Conservation (phyloP, 176 grass and related monocot genomes). For the Cenchrus americanus region DNA sequence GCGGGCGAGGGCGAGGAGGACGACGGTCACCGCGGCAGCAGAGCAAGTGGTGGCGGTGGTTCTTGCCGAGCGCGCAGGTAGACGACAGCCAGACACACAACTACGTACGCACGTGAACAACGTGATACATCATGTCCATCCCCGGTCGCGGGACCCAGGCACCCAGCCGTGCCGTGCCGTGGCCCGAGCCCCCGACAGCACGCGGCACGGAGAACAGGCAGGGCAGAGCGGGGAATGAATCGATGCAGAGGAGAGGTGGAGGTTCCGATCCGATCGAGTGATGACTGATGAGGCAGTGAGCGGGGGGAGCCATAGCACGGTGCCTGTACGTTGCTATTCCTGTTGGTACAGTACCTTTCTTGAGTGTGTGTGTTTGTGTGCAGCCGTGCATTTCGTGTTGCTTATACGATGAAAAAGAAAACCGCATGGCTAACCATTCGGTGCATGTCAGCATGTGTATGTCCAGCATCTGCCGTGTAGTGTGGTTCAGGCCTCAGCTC, state of each 20-base stretch:
- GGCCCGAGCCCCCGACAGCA: neutral
- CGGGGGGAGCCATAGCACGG: neutral
- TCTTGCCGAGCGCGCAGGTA: neutral
- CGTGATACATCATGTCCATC: neutral
- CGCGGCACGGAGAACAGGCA: neutral
- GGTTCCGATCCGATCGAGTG: too few species aligned
- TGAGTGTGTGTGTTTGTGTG: neutral
- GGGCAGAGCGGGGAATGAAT: neutral
- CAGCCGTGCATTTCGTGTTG: neutral
- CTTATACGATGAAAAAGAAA: neutral
- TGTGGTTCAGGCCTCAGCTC: too few species aligned
- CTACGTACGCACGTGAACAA: neutral
- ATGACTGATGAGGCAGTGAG: too few species aligned
- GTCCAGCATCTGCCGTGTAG: too few species aligned
- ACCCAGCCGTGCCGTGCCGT: neutral
- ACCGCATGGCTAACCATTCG: neutral
- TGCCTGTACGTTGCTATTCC: neutral
- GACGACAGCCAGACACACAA: neutral
- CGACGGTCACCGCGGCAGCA: neutral
- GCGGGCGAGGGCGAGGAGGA: slow-evolving; percentile 27
- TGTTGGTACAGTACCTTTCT: neutral
- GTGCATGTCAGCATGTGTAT: neutral
- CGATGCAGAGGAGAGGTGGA: neutral
- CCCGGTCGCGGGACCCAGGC: neutral
- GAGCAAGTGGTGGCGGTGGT: too few species aligned